Percentiles rank a stretch among this genome's conserved stretches.
Conservation (phyloP, 2,329 filamentous ascomycete species). For the Fusarium temperatum region DNA sequence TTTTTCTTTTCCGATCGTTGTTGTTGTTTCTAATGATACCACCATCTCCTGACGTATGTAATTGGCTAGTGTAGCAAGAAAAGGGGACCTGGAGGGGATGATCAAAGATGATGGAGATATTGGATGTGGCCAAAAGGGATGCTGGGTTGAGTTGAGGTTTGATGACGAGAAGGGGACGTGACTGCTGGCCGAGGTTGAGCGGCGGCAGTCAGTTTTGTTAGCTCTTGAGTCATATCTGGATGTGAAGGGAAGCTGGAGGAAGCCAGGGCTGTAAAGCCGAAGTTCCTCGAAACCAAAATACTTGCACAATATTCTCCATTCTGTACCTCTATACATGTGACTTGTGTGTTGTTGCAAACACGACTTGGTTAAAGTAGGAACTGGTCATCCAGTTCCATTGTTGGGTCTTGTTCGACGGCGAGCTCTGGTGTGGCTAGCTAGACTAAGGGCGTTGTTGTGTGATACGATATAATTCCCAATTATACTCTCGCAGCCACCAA, state of each 20-base stretch:
- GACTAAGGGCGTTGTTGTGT: not conserved
- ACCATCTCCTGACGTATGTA: conserved; percentile 46
- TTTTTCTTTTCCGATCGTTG: conserved; percentile 32
- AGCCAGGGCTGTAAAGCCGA: conserved; percentile 32
- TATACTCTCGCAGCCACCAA: not conserved
- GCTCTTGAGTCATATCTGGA: conserved; percentile 17
- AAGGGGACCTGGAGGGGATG: conserved; percentile 21
- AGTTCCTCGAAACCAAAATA: conserved; percentile 37
- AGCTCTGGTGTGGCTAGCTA: not conserved
- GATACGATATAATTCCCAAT: not conserved
- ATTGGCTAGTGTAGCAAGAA: conserved; percentile 41
- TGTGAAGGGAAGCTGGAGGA: conserved; percentile 20
- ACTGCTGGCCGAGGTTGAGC: conserved; percentile 37
- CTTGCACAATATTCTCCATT: conserved; percentile 4
- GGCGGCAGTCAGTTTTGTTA: conserved; percentile 23
- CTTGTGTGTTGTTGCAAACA: not conserved
- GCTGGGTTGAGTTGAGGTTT: conserved; percentile 12
- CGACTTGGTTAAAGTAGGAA: not conserved
- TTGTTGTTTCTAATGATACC: conserved; percentile 44
- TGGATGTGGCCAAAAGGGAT: conserved; percentile 20
- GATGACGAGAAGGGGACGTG: conserved; percentile 14
- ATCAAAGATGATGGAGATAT: conserved; percentile 25
- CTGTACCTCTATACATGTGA: not conserved
- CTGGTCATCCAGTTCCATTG: not conserved
- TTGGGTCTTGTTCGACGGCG: not conserved